Evolutionary conservation across 306 rosid species (phyloP).

Genomic region (Quercus aquifolioides): DNA sequence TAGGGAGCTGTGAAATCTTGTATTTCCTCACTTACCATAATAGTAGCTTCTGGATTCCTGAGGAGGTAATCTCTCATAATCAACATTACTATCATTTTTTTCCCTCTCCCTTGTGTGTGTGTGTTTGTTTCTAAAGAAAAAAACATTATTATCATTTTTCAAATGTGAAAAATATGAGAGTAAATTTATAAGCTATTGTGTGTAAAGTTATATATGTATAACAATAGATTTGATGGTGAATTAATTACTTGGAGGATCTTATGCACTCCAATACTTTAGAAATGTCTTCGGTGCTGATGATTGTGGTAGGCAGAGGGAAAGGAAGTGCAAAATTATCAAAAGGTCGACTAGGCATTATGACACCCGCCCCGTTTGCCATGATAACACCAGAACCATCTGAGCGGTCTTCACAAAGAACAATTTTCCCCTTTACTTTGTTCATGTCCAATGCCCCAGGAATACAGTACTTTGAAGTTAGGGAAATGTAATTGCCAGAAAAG

Average conservation of each 20-base stretch:
- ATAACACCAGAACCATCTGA: background rate
- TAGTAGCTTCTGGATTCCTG: conserved; percentile 26
- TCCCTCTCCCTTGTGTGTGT: no score
- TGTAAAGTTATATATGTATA: background rate
- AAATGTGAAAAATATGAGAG: background rate
- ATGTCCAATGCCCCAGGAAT: background rate
- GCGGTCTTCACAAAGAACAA: conserved; percentile 14
- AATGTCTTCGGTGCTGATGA: conserved; percentile 2
- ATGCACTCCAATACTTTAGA: conserved; percentile 10
- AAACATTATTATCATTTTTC: background rate
- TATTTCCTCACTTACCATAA: conserved; percentile 2
- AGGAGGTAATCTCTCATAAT: background rate
- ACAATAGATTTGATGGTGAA: background rate
- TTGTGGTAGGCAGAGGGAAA: conserved; percentile 9
- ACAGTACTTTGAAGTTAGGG: background rate
- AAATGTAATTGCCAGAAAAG: background rate
- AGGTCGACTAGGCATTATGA: conserved; percentile 5
- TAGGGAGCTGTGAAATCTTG: conserved; percentile 5
- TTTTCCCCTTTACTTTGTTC: conserved; percentile 8
- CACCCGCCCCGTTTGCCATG: background rate
- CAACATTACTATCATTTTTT: background rate
- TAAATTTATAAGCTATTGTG: background rate
- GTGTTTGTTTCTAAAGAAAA: no score
- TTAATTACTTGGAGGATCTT: conserved; percentile 4
- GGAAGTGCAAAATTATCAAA: background rate